phyloP scores from a whole-genome alignment of 2,329 filamentous ascomycete genomes.

The Atkinsonella hypoxylon region DNA sequence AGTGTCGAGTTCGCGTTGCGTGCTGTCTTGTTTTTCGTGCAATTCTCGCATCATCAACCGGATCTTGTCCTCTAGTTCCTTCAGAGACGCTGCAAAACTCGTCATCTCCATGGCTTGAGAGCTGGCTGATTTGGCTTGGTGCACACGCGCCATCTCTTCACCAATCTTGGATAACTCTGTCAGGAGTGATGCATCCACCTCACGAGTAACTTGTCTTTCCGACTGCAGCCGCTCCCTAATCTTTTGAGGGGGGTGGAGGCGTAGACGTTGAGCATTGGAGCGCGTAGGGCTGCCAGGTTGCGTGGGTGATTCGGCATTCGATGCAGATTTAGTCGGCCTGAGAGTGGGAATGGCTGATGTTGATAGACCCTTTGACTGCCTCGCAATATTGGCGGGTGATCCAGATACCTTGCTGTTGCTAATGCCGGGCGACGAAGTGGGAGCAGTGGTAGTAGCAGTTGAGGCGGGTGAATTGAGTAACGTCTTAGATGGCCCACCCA shows the following conservation, averaged over 20 bases:
- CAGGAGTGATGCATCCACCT: conserved; percentile 57
- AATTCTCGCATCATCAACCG: conserved; percentile 47
- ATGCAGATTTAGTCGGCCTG: conserved; percentile 23
- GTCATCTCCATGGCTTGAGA: conserved; percentile 18
- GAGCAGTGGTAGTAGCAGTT: neutral
- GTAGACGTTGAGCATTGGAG: conserved; percentile 38
- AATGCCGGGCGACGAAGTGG: neutral
- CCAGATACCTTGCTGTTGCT: conserved; percentile 8
- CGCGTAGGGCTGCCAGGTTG: conserved; percentile 19
- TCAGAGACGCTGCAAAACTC: conserved; percentile 38
- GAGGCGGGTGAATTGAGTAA: neutral
- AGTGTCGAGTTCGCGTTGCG: conserved; percentile 60
- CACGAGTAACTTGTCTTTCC: conserved; percentile 63
- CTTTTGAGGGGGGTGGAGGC: conserved; percentile 61
- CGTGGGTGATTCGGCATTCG: conserved; percentile 14
- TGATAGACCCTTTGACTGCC: conserved; percentile 39
- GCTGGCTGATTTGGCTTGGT: conserved; percentile 12
- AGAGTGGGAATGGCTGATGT: conserved; percentile 43
- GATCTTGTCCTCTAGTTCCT: conserved; percentile 55
- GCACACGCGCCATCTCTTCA: conserved; percentile 59
- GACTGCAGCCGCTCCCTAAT: conserved; percentile 74
- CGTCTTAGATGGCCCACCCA: conserved; percentile 7
- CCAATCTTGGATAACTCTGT: conserved; percentile 70
- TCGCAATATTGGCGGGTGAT: conserved; percentile 16
- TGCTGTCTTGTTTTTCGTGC: conserved; percentile 44